phyloP scores from a whole-genome alignment of 306 rosid species.

The Lablab purpureus region DNA sequence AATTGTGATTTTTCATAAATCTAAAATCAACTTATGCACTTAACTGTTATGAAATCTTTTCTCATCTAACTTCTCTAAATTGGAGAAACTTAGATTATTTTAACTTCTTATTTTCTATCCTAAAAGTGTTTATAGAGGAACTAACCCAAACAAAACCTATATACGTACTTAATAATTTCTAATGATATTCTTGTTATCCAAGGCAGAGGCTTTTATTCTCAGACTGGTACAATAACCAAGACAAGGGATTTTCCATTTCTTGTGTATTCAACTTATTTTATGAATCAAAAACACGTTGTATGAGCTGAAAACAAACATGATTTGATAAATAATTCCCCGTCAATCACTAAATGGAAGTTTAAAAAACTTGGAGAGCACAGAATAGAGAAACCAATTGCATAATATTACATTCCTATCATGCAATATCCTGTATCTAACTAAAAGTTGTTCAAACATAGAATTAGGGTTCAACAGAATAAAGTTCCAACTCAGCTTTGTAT shows the following conservation, averaged over 20 bases:
- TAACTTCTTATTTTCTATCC: neutral
- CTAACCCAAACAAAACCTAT: neutral
- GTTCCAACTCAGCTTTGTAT: neutral
- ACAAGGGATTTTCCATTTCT: neutral
- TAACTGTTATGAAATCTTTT: neutral
- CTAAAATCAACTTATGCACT: neutral
- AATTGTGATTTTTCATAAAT: neutral
- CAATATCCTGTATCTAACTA: neutral
- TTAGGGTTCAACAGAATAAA: neutral
- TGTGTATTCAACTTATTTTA: neutral
- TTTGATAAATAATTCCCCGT: neutral
- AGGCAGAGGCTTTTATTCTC: slow-evolving; percentile 17
- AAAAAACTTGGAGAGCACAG: neutral
- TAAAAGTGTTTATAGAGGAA: neutral
- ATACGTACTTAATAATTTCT: neutral
- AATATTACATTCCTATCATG: neutral
- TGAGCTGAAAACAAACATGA: neutral
- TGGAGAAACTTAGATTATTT: neutral
- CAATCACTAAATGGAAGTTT: neutral
- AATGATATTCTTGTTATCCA: slow-evolving; percentile 12
- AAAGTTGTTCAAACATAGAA: neutral
- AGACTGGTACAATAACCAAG: neutral
- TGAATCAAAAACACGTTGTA: neutral
- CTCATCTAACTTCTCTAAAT: neutral
- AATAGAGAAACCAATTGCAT: neutral